phyloP scores from a whole-genome alignment of 768 basidiomycete genomes.

The Chiua virens region DNA sequence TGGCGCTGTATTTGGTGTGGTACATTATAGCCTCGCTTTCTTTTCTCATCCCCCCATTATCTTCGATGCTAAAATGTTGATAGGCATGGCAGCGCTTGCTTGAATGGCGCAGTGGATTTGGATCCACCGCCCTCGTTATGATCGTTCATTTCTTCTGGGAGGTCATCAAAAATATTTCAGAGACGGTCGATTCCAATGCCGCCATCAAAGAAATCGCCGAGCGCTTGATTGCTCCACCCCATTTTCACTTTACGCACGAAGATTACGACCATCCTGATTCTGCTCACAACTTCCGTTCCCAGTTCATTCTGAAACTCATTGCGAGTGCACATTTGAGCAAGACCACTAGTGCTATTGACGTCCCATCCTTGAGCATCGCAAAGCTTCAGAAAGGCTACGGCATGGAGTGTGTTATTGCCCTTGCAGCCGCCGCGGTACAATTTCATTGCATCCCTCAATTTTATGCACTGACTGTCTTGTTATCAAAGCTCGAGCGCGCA shows the following conservation, averaged over 20 bases:
- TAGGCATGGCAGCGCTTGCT: constrained; percentile 2
- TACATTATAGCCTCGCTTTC: neutral
- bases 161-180: neutral
- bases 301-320: constrained; percentile 1
- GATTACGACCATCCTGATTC: neutral
- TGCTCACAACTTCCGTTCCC: neutral
- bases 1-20: neutral
- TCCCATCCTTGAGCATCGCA: neutral
- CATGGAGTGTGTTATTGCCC: neutral
- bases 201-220: neutral
- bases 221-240: neutral
- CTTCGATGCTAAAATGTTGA: neutral
- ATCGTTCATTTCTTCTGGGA: constrained; percentile 1
- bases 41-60: neutral
- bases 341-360: neutral
- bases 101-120: too few relatives aligned
- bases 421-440: neutral
- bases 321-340: neutral
- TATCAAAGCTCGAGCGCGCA: neutral
- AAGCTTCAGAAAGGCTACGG: neutral
- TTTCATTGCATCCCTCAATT: neutral
- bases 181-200: neutral
- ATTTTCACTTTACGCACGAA: neutral
- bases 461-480: neutral
- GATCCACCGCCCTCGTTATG: neutral